Evolutionary conservation across 2,329 filamentous ascomycete species (phyloP).

Genomic region (Verticillium nonalfalfae): DNA sequence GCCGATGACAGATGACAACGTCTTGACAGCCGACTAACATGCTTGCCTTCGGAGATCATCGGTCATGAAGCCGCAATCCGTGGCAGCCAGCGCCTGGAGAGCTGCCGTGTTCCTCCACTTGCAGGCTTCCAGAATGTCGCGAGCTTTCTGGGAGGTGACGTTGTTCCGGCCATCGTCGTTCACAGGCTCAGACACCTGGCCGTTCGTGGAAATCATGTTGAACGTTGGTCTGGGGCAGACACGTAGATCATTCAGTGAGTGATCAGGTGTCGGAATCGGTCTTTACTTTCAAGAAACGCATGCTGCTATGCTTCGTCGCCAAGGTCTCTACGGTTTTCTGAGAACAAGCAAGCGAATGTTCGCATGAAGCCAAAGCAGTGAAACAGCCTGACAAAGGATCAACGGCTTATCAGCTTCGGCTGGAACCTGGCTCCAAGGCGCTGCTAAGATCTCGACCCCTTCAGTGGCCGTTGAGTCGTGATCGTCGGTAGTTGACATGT

Average conservation of each 20-base stretch:
- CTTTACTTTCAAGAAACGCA: neutral
- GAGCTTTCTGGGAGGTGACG: conserved; percentile 28
- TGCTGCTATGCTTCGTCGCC: neutral
- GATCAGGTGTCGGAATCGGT: neutral
- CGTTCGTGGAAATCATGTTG: neutral
- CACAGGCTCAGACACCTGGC: neutral
- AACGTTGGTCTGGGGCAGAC: neutral
- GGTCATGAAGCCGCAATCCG: conserved; percentile 59
- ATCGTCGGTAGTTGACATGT: neutral
- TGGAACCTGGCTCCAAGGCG: neutral
- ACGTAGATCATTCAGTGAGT: neutral
- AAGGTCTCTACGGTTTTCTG: too few species aligned
- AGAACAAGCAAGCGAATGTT: too few species aligned
- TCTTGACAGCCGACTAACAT: conserved; percentile 53
- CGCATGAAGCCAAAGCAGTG: neutral
- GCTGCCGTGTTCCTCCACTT: conserved; percentile 45
- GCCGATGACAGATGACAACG: conserved; percentile 3
- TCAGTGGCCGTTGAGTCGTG: neutral
- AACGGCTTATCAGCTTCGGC: too few species aligned
- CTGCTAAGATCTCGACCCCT: neutral
- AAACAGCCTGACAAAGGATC: neutral
- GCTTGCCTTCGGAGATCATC: conserved; percentile 65
- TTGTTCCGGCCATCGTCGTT: neutral
- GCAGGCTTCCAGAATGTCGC: conserved; percentile 55
- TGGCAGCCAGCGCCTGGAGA: conserved; percentile 53